Conservation (phyloP, 225 moss, liverwort and hornwort species). For the Polytrichum formosum region DNA sequence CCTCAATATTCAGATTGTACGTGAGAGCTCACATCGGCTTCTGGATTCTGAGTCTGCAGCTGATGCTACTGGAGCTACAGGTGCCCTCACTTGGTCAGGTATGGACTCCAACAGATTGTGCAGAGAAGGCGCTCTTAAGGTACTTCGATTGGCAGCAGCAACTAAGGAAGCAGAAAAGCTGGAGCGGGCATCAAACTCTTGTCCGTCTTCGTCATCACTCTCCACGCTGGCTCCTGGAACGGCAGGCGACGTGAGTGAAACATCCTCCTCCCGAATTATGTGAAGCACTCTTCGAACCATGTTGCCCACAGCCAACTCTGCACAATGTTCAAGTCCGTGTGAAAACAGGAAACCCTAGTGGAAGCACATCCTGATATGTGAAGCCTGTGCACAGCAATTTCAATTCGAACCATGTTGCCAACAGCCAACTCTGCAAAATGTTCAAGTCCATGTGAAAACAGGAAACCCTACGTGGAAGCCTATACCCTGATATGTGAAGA, state of each 20-base stretch:
- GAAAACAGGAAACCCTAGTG: too few species aligned
- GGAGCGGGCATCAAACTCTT: conserved; percentile 44
- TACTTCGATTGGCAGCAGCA: conserved; percentile 92
- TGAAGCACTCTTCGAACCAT: conserved; percentile 88
- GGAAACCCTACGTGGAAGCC: too few species aligned
- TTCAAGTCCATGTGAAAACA: conserved; percentile 3
- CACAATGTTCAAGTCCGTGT: conserved; percentile 12
- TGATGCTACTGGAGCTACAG: conserved; percentile 59
- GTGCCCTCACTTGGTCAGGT: conserved; percentile 59
- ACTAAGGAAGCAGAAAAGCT: conserved; percentile 71
- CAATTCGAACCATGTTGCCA: conserved; percentile 77
- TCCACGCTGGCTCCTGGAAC: conserved; percentile 56
- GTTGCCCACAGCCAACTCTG: conserved; percentile 95
- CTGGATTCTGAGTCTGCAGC: conserved; percentile 68
- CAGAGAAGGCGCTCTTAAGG: conserved; percentile 79
- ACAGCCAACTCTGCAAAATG: conserved; percentile 76
- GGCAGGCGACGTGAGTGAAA: conserved; percentile 68
- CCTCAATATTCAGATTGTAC: not conserved
- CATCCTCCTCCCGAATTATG: conserved; percentile 95
- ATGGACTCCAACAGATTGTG: conserved; percentile 91
- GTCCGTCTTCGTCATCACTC: conserved; percentile 79
- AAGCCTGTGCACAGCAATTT: too few species aligned
- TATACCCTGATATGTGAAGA: too few species aligned
- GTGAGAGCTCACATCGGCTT: conserved; percentile 71
- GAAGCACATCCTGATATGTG: too few species aligned